These are phyloP conservation scores for Ilex asprella DNA, from an alignment of 257 asterid genomes.

Conservation along the genomic window DNA sequence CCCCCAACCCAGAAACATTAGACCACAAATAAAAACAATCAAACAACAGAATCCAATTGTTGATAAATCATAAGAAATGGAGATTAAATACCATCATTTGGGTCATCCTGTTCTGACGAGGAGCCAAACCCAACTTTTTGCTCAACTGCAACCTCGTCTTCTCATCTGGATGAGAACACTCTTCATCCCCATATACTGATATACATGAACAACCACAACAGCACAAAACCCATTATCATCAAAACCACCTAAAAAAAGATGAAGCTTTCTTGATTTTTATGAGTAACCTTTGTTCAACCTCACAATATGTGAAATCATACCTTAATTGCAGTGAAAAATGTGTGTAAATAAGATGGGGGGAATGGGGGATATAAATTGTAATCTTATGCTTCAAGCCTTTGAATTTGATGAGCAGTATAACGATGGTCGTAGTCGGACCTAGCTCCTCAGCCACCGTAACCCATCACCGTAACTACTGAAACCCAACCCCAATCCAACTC, in stretches of 20 bases:
- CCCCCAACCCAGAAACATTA: neutral
- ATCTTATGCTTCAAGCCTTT: slow-evolving; percentile 66
- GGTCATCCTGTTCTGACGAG: slow-evolving; percentile 88
- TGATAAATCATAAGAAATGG: neutral
- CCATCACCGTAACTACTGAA: too few species aligned
- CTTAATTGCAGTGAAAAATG: too few species aligned
- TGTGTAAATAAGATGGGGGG: too few species aligned
- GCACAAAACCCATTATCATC: slow-evolving; percentile 12
- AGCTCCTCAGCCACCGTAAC: too few species aligned
- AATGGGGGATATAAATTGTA: neutral
- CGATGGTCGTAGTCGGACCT: too few species aligned
- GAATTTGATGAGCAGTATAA: too few species aligned
- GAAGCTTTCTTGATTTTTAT: too few species aligned
- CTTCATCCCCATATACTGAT: slow-evolving; percentile 27
- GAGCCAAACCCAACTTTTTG: slow-evolving; percentile 78
- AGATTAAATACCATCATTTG: slow-evolving; percentile 72
- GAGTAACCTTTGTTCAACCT: too few species aligned
- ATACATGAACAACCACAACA: slow-evolving; percentile 6
- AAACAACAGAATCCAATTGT: too few species aligned
- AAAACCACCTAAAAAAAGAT: slow-evolving; percentile 3
- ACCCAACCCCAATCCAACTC: too few species aligned
- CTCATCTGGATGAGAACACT: slow-evolving; percentile 96
- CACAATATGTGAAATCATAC: too few species aligned
- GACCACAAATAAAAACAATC: neutral
- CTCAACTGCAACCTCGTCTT: slow-evolving; percentile 74